Evolutionary conservation across 306 rosid genomes (phyloP).

Genomic region (Begonia fuchsioides): DNA sequence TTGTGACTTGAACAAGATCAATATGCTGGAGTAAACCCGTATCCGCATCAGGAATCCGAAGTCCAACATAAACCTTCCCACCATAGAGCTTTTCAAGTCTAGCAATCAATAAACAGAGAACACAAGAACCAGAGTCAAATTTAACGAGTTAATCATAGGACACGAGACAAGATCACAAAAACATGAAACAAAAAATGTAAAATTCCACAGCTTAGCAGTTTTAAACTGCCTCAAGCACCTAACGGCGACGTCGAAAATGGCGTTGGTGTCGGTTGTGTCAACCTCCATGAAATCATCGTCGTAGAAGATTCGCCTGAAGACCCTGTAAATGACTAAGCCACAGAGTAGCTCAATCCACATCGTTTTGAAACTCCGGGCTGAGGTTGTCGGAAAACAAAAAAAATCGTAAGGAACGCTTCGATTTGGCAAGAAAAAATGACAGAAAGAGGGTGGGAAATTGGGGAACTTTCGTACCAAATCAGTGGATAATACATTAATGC

Average conservation of each 20-base stretch:
- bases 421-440: no score
- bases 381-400: no score
- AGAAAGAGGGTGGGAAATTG: no score
- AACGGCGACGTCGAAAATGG: conserved; percentile 50
- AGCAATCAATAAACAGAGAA: neutral
- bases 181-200: no score
- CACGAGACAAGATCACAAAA: no score
- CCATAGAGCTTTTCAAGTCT: conserved; percentile 66
- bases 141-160: no score
- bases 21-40: conserved; percentile 55
- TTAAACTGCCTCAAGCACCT: conserved; percentile 17
- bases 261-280: conserved; percentile 37
- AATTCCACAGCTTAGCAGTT: no score
- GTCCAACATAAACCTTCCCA: conserved; percentile 55
- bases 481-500: no score
- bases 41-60: conserved; percentile 91
- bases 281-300: conserved; percentile 44
- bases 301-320: conserved; percentile 32
- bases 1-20: conserved; percentile 49
- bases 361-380: no score
- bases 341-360: conserved; percentile 65
- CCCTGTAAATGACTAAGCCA: conserved; percentile 34
- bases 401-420: no score
- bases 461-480: no score
- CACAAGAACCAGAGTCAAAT: neutral